phyloP scores from a whole-genome alignment of 1,284 basidiomycete genomes.

The Mycocalia duriaeana region DNA sequence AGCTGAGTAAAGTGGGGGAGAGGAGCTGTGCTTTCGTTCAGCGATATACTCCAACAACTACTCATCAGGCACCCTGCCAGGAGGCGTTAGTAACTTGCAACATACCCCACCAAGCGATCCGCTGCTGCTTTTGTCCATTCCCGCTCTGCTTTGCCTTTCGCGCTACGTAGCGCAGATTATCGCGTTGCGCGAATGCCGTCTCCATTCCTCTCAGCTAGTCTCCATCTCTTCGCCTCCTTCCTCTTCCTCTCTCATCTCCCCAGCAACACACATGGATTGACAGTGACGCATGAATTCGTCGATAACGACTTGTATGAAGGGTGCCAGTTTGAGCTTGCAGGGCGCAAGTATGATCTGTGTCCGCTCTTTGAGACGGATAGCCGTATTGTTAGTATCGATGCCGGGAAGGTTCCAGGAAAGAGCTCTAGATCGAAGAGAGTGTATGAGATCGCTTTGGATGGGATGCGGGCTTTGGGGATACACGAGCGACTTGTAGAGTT shows the following conservation, averaged over 20 bases:
- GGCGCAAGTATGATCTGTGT: conserved; percentile 19
- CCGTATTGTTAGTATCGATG: not conserved
- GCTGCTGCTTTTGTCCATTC: no score
- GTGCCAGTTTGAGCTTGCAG: conserved; percentile 20
- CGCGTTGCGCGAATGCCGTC: not conserved
- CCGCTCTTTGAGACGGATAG: conserved; percentile 13
- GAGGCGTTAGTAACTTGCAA: no score
- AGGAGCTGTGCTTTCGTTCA: no score
- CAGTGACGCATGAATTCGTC: conserved; percentile 9
- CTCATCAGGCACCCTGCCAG: no score
- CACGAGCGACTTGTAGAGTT: not conserved
- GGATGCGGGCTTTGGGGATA: conserved; percentile 2
- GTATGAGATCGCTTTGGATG: conserved; percentile 15
- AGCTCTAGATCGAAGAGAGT: conserved; percentile 8
- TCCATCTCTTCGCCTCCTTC: not conserved
- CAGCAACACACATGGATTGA: not conserved
- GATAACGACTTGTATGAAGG: conserved; percentile 14
- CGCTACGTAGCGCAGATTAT: not conserved
- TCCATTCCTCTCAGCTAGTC: not conserved
- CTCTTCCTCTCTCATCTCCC: not conserved
- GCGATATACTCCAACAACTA: not conserved
- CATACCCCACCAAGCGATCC: no score
- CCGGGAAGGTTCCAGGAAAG: conserved; percentile 8
- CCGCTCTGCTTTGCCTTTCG: no score
- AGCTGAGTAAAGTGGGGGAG: no score